Evolutionary conservation across 2,329 filamentous ascomycete genomes (phyloP), one percentile per base, ranked within the genome.

Genomic region (Stagonosporopsis cucurbitacearum): DNA sequence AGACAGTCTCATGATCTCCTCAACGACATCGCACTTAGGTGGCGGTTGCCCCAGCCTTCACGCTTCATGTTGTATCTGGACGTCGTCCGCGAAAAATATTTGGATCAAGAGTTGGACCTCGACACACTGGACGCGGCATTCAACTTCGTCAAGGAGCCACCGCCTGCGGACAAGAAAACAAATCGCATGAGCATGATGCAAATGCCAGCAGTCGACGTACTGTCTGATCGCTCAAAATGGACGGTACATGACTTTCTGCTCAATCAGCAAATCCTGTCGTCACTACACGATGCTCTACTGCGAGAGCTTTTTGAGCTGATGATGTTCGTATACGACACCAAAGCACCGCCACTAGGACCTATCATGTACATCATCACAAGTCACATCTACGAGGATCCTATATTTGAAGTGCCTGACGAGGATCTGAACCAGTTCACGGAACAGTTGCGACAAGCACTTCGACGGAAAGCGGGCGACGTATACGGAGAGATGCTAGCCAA

Each of bases 221-320:
- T 84, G 12, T 78, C 83, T 35, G 80, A 84, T 59, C 77, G 80
- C 54, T 74, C 71, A 9, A 79, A 75, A 59, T 84, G 82, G 82
- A 80, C 81, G 1, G 65, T 82, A 7, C 68, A 75, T 6, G 82
- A 84, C 60, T 76, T 76, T 52, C 72, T 76, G 12, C 74, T 82
- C 23, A 95, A 96, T 77, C 89, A 91, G 66, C 87, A 90, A 60
- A 85, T 90, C 15, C 80, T 99, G 6, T 83, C 84, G 32, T 85
- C 83, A 26, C 78, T 98, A 35, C 87, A 98, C 68, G 92, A 97
- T 66, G 86, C 88, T 9, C 79, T 98, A 23, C 80, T 97, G 42
- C 87, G 93, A 50, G 94, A 98, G 69, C 82, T 99, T 17, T 97
- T 91, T 74, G 88, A 93, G 62, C 81, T 90, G n/a, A 84, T 97